Conservation (phyloP, 371 early-diverging fungal genomes). For the Mortierella sp. region DNA sequence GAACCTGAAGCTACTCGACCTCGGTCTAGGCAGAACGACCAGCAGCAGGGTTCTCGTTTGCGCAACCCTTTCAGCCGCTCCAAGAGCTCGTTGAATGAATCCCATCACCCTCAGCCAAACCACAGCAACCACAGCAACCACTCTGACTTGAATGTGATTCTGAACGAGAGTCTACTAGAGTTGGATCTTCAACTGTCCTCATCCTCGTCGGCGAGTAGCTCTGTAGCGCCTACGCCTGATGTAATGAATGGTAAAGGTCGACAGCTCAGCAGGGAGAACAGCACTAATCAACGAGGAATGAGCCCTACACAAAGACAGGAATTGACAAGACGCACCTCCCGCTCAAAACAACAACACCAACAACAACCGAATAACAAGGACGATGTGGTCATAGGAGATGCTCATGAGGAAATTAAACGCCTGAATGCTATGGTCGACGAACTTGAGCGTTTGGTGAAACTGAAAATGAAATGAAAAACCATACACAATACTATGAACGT, state of each 20-base stretch:
- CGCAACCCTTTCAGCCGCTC: constrained; percentile 17
- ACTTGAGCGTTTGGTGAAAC: constrained; percentile 33
- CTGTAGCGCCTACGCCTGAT: background rate
- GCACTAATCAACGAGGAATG: background rate
- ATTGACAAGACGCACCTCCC: constrained; percentile 2
- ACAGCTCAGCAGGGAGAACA: constrained; percentile 7
- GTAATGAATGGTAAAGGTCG: background rate
- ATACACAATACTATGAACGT: background rate
- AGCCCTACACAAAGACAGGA: constrained; percentile 14
- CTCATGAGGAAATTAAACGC: constrained; percentile 39
- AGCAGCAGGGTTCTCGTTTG: constrained; percentile 16
- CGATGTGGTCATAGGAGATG: constrained; percentile 31
- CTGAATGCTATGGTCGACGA: constrained; percentile 50
- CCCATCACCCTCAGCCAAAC: constrained; percentile 5
- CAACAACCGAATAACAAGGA: constrained; percentile 19
- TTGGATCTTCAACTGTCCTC: constrained; percentile 39
- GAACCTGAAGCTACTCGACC: background rate
- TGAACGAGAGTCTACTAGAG: constrained; percentile 44
- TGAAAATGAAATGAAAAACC: constrained; percentile 21
- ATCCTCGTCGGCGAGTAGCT: constrained; percentile 1
- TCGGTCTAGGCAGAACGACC: constrained; percentile 9
- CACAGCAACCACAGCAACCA: constrained; percentile 19
- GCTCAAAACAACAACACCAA: constrained; percentile 12
- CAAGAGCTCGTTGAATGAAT: constrained; percentile 13
- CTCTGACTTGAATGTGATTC: constrained; percentile 35